Evolutionary conservation across 352 stramenopile genomes (phyloP), one percentile per base, ranked within the genome.

Genomic region (Globisporangium megalacanthum): DNA sequence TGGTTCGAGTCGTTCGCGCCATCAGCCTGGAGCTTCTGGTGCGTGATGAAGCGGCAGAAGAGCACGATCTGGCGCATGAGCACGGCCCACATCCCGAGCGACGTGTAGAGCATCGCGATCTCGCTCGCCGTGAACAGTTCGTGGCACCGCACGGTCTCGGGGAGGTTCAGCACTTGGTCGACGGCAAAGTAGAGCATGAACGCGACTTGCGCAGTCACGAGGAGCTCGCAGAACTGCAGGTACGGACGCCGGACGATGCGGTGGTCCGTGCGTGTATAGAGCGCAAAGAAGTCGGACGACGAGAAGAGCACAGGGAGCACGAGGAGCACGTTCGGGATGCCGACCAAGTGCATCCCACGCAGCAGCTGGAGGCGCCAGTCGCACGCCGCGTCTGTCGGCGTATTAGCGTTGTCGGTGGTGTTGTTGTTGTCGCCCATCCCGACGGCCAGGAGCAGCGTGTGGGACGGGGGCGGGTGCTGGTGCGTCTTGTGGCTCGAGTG

Each of bases 11-110:
- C 82, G 52, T 92, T 86, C 0, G 62, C 71, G 5, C 75, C 73
- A 41, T 87, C 79, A 0, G 80, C 72, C 37, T 92, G 82, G 0
- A 92, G 73, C 60, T 89, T 89, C 19, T 88, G 68, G 59, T 92
- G 82, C 44, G 75, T 78, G 29, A 88, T 65, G 36, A 92, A 92
- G 41, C 78, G 77, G 22, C 75, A 86, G 50, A 92, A 92, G 2
- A 89, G 56, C 6, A 86, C 58, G 49, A 86, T 76, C 60, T 92
- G 82, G 49, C 67, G 75, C 39, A 80, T 73, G 13, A 89, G 60
- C 39, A 89, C 73, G 8, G 70, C 14, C 72, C 74, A 85, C 19
- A 88, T 65, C 20, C 82, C 56, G 15, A 79, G 52, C n/a, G 70
- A 72, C 6, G 79, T 80, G 56, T 81, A 85, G 31, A 92, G 75